Percentiles rank a stretch among this genome's conserved stretches.
Conservation (phyloP, 129 eudicot species). For the Helichrysum umbraculigerum region DNA sequence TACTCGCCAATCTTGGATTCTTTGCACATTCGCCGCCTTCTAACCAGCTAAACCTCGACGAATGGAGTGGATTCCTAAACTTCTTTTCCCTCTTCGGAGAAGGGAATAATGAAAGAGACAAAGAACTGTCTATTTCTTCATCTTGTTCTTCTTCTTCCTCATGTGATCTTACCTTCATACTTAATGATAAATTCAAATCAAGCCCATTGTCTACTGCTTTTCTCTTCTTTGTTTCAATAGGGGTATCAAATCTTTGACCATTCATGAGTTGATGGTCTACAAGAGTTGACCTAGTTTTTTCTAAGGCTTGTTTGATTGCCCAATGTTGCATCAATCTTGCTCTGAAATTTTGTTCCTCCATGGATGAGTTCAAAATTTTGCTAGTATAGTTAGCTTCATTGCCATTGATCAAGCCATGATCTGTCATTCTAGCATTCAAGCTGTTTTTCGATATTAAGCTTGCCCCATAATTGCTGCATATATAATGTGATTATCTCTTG, state of each 20-base stretch:
- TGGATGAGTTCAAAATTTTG: constrained; percentile 28
- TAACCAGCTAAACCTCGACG: constrained; percentile 25
- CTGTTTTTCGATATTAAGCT: constrained; percentile 26
- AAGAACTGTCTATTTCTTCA: constrained; percentile 36
- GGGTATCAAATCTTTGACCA: constrained; percentile 26
- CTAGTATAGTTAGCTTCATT: constrained; percentile 17
- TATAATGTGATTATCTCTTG: neutral
- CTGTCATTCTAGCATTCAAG: constrained; percentile 25
- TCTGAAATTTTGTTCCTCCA: constrained; percentile 31
- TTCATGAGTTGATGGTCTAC: constrained; percentile 31
- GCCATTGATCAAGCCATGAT: constrained; percentile 31
- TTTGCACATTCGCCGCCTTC: constrained; percentile 18
- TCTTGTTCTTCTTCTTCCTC: constrained; percentile 27
- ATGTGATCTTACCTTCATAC: constrained; percentile 27
- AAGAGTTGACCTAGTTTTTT: constrained; percentile 33
- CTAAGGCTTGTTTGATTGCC: constrained; percentile 27
- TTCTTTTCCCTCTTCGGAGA: constrained; percentile 28
- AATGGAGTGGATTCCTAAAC: constrained; percentile 16
- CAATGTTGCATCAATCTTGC: constrained; percentile 32
- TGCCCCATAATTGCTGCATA: constrained; percentile 10
- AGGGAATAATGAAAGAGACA: constrained; percentile 47
- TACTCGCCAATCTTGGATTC: constrained; percentile 45
- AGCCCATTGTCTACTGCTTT: constrained; percentile 34
- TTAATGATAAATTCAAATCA: constrained; percentile 46
- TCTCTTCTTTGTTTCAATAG: constrained; percentile 36